Evolutionary conservation across 768 basidiomycete genomes (phyloP), one percentile per base, ranked within the genome.

Genomic region (Pholiota microspora): DNA sequence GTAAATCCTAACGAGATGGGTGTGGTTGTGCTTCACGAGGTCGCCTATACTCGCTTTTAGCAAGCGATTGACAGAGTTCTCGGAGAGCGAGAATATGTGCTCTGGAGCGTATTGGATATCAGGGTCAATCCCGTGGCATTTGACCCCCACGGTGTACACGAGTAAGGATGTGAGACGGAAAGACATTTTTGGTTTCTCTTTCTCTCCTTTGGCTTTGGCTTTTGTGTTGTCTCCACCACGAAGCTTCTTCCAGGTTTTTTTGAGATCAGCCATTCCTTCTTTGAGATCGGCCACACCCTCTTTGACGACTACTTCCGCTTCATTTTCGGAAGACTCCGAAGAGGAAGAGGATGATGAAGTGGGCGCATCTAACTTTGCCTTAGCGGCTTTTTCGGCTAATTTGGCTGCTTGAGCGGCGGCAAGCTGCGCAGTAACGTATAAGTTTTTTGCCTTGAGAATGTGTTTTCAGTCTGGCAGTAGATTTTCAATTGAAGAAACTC

Each of bases 141-240:
- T 97, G 55, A 98, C 94, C 6, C 97, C 97, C 44, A 96, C 85
- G 2, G 96, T 98, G 69, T 98, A 98, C 24, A 98, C 89, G 8
- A 99, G 79, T n/a, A 98, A 78, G 0, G 81, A 75, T 1, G 85
- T 80, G 1, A 99, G 80, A 2, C 80, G 78, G 3, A 77, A 59
- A 0, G 94, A 93, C 83, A 93, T 92, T 67, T 84, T 89, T 18
- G 74, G 75, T 69, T 88, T 90, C 16, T 42, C 69, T 61, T 56
- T 66, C 27, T 53, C 44, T 10, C 31, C 40, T 16, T 23, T 27
- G 23, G 23, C 12, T 25, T 45, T 23, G 58, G 28, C 55, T 25
- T 57, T 46, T 46, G 60, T 40, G 47, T 38, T 7, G 54, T 46
- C 53, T 15, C 34, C 64, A 8, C 60, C 57, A n/a, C 67, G 64